Conservation (phyloP, 768 basidiomycete species). For the Lactarius psammicola region DNA sequence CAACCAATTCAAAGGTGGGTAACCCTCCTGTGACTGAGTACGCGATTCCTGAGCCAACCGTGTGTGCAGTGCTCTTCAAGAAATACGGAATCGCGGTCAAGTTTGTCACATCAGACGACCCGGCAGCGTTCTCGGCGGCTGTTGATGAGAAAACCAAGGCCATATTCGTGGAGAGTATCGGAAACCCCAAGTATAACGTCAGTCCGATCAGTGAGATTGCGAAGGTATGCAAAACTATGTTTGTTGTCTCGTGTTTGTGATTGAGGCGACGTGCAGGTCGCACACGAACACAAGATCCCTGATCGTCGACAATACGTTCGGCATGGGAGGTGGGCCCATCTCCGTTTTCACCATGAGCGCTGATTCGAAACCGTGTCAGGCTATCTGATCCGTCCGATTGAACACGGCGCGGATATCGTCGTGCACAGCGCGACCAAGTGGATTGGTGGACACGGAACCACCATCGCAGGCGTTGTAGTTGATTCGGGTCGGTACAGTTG, state of each 20-base stretch:
- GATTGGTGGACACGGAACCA: slow-evolving; percentile 81
- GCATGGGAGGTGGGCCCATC: slow-evolving; percentile 51
- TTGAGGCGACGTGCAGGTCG: slow-evolving; percentile 44
- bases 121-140: slow-evolving; percentile 58
- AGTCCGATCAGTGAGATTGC: slow-evolving; percentile 67
- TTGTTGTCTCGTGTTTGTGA: not conserved
- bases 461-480: slow-evolving; percentile 72
- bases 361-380: slow-evolving; percentile 26
- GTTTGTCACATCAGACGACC: slow-evolving; percentile 56
- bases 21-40: not conserved
- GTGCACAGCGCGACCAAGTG: slow-evolving; percentile 83
- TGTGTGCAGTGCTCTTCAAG: slow-evolving; percentile 55
- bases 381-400: slow-evolving; percentile 68
- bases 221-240: slow-evolving; percentile 43
- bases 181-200: slow-evolving; percentile 74
- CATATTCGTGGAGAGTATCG: slow-evolving; percentile 72
- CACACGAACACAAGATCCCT: slow-evolving; percentile 71
- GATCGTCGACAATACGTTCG: slow-evolving; percentile 81
- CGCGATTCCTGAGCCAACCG: not conserved
- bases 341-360: not conserved
- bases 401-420: slow-evolving; percentile 75
- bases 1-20: slow-evolving; percentile 66
- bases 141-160: slow-evolving; percentile 80
- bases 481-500: slow-evolving; percentile 54
- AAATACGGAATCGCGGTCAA: slow-evolving; percentile 63